Evolutionary conservation across 345 rosid genomes (phyloP).

Genomic region (Corchorus capsularis): DNA sequence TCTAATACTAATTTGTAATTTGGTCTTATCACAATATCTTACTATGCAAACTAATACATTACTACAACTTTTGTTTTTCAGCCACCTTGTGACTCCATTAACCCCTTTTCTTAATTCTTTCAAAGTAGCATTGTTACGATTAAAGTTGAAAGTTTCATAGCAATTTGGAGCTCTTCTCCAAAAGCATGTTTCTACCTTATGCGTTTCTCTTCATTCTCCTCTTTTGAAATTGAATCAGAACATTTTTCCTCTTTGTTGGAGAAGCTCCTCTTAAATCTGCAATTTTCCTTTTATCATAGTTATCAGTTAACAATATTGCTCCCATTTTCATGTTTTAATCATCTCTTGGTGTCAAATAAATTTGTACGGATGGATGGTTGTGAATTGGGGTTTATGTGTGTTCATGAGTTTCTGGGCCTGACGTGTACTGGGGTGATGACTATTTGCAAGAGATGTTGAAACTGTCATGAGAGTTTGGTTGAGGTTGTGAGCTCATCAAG

Average conservation of each 20-base stretch:
- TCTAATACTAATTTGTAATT: background rate
- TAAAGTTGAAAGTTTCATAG: background rate
- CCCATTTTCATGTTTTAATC: background rate
- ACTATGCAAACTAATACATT: background rate
- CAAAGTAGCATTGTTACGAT: background rate
- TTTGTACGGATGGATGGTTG: conserved; percentile 19
- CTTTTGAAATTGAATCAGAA: background rate
- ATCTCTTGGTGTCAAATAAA: background rate
- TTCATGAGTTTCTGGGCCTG: conserved; percentile 16
- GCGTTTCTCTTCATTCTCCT: background rate
- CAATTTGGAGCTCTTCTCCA: background rate
- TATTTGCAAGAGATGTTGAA: conserved; percentile 32
- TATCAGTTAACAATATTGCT: background rate
- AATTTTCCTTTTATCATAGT: background rate
- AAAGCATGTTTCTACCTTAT: background rate
- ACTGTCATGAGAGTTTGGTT: conserved; percentile 32
- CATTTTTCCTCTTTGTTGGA: background rate
- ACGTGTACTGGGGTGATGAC: conserved; percentile 25
- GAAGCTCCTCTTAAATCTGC: background rate
- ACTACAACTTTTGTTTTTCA: background rate
- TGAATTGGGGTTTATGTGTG: conserved; percentile 27
- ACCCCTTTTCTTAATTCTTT: background rate
- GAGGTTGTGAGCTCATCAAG: conserved; percentile 28
- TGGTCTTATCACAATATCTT: background rate
- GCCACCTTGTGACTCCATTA: background rate